A percentile compares a stretch with the other conserved stretches of the same genome.
These are phyloP conservation scores for Tieghemiomyces parasiticus DNA, from an alignment of 192 early-diverging fungal species.

Conservation along the genomic window DNA sequence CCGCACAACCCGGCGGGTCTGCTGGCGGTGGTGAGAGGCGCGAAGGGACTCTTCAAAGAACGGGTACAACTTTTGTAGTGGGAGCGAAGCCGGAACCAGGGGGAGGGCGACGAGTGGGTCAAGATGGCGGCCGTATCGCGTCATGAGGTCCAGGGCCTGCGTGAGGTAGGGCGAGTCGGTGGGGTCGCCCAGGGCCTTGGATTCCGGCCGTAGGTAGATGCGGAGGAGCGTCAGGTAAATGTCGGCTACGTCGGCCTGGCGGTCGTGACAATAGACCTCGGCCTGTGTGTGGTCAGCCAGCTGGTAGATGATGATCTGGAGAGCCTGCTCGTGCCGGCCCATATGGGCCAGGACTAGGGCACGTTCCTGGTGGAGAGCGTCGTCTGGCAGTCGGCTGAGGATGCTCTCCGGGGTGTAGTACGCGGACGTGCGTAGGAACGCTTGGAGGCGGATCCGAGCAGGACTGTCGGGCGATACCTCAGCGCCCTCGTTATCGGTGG, in stretches of 20 bases:
- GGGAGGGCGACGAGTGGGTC: conserved; percentile 33
- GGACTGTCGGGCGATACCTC: too few species aligned
- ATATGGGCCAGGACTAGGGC: conserved; percentile 66
- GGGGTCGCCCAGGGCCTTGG: conserved; percentile 13
- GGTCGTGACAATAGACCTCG: conserved; percentile 47
- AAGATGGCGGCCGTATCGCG: conserved; percentile 49
- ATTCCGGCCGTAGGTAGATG: conserved; percentile 38
- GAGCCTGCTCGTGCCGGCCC: conserved; percentile 72
- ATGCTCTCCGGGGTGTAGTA: conserved; percentile 63
- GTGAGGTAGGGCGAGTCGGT: conserved; percentile 27
- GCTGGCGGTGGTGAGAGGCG: conserved; percentile 1
- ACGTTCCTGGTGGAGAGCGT: conserved; percentile 70
- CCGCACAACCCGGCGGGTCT: conserved; percentile 23
- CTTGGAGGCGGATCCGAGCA: conserved; percentile 37
- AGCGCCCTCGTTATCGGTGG: background rate
- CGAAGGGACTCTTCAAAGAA: conserved; percentile 38
- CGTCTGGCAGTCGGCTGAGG: conserved; percentile 54
- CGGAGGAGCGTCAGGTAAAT: conserved; percentile 49
- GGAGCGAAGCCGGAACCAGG: conserved; percentile 15
- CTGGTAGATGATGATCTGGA: conserved; percentile 68
- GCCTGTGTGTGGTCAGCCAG: conserved; percentile 35
- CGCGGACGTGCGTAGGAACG: conserved; percentile 52
- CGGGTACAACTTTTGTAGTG: conserved; percentile 24
- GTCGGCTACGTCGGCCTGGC: conserved; percentile 29
- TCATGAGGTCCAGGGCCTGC: conserved; percentile 41